phyloP scores from a whole-genome alignment of 2,329 filamentous ascomycete genomes.

The Alternaria rosae region DNA sequence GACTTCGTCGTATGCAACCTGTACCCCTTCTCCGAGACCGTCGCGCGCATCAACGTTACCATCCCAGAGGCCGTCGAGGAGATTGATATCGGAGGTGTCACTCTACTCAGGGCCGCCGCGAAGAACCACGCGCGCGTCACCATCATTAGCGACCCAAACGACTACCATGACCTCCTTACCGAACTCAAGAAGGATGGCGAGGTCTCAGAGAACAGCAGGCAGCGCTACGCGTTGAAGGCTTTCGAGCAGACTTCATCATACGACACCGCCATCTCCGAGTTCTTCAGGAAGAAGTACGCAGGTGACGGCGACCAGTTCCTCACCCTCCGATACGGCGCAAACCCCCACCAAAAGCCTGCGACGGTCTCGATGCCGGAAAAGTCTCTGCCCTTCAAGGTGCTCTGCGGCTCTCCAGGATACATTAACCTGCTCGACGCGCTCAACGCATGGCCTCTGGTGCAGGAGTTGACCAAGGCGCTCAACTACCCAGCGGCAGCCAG shows the following conservation, averaged over 20 bases:
- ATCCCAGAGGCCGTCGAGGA: constrained; percentile 97
- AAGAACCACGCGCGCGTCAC: constrained; percentile 98
- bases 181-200: constrained; percentile 88
- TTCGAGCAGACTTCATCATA: constrained; percentile 99
- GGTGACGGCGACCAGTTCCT: constrained; percentile 83
- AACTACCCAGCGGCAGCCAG: constrained; percentile 90
- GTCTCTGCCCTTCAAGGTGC: constrained; percentile 90
- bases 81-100: constrained; percentile 96
- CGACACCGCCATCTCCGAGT: constrained; percentile 90
- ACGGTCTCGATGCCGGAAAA: constrained; percentile 78
- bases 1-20: constrained; percentile 81
- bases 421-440: constrained; percentile 97
- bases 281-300: constrained; percentile 98
- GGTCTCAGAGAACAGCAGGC: constrained; percentile 83
- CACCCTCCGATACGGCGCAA: constrained; percentile 90
- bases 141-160: constrained; percentile 90
- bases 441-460: constrained; percentile 96
- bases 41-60: constrained; percentile 96
- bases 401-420: constrained; percentile 89
- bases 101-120: constrained; percentile 91
- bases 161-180: constrained; percentile 93
- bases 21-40: constrained; percentile 98
- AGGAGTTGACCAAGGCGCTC: constrained; percentile 90
- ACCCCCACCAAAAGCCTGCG: constrained; percentile 98
- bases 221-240: constrained; percentile 92